Percentiles rank a stretch among this genome's conserved stretches.
Conservation (phyloP, 352 stramenopile species). For the Phytophthora nicotianae region DNA sequence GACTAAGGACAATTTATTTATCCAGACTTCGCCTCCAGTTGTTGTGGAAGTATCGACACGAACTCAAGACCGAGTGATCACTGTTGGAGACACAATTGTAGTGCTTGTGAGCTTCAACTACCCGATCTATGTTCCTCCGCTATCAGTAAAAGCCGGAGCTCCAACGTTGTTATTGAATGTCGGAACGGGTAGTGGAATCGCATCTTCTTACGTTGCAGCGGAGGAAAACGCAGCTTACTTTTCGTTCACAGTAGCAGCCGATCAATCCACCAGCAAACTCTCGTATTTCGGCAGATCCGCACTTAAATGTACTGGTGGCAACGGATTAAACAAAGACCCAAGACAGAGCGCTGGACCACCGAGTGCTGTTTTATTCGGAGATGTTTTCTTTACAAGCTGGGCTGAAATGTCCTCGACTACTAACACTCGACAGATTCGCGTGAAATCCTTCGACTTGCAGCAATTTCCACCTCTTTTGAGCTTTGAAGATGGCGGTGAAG, state of each 20-base stretch:
- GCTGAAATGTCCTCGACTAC: conserved; percentile 37
- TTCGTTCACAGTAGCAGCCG: conserved; percentile 39
- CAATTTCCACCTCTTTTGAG: conserved; percentile 41
- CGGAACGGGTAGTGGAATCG: conserved; percentile 28
- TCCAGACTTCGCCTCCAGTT: conserved; percentile 45
- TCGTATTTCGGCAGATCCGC: conserved; percentile 47
- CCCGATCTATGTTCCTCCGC: conserved; percentile 33
- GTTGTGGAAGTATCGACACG: conserved; percentile 47
- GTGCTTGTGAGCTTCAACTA: conserved; percentile 48
- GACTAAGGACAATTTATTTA: conserved; percentile 26
- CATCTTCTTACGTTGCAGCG: conserved; percentile 36
- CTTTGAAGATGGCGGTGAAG: conserved; percentile 50
- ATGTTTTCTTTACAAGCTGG: conserved; percentile 53
- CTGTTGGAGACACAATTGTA: conserved; percentile 54
- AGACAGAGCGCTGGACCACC: conserved; percentile 28
- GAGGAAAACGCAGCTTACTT: conserved; percentile 63
- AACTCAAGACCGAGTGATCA: conserved; percentile 47
- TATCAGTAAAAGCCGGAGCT: conserved; percentile 20
- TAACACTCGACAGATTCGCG: conserved; percentile 45
- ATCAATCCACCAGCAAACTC: conserved; percentile 50
- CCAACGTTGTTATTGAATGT: conserved; percentile 53
- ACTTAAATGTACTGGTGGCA: conserved; percentile 49
- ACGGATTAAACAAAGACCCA: conserved; percentile 55
- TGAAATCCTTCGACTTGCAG: conserved; percentile 44
- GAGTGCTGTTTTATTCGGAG: conserved; percentile 34